Evolutionary conservation across 306 rosid species (phyloP), one percentile per base, ranked within the genome.

Genomic region (Acacia crassicarpa): DNA sequence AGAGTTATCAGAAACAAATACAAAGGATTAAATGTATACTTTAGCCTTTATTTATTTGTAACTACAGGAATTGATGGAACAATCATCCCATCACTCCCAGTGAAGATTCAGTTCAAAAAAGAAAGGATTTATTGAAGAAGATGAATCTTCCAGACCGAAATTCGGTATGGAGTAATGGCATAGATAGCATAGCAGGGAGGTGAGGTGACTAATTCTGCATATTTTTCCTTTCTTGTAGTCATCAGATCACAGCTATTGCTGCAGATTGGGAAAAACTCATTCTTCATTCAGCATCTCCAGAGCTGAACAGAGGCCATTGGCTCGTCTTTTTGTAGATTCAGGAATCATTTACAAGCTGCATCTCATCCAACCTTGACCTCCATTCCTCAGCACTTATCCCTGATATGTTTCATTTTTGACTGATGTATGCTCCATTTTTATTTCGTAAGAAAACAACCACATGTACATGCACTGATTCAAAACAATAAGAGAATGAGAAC

Each of bases 401-500:
- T 58, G 30, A 22, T 58, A 56, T 56, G 63, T 56, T 56, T n/a
- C 25, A 56, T 56, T 20, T 56, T n/a, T n/a, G 0, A 17, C 61
- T 54, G 20, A n/a, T 22, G 22, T 9, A 58, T 53, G 61, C 4
- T 22, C 33, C 32, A 6, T 25, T 12, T 13, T 62, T 12, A 61
- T 62, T 27, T 62, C 38, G 13, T 62, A 0, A 15, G 30, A 65
- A 46, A 80, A 85, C 67, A 23, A 58, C 49, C 70, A 51, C 65
- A 74, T 27, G 27, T 58, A 4, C 14, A 33, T 62, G 58, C 72
- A 56, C 44, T 35, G 45, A 66, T 46, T 70, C 49, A 17, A 41
- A 87, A 44, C 43, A 85, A 67, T 22, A 63, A 63, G 67, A 51
- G 41, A 69, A 16, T 48, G 45, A 67, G 75, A 80, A 40, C 27